Evolutionary conservation across 768 basidiomycete species (phyloP).

Genomic region (Rhizopogon vulgaris): DNA sequence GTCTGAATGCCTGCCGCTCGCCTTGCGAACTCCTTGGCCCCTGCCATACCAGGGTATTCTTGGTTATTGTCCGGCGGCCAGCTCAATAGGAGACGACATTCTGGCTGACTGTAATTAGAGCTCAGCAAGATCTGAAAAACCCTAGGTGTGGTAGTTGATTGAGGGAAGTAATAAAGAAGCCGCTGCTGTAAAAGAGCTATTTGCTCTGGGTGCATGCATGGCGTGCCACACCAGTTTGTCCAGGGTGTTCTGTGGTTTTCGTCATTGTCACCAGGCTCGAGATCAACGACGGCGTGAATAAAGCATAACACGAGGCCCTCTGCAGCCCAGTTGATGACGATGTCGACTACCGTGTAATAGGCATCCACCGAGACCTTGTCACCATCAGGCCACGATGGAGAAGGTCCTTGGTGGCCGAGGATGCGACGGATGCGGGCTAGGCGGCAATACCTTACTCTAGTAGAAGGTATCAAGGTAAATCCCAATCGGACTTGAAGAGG

Average conservation of each 20-base stretch:
- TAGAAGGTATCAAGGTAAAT: conserved; percentile 15
- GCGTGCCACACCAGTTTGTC: conserved; percentile 89
- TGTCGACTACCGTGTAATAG: conserved; percentile 81
- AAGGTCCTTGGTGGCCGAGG: conserved; percentile 61
- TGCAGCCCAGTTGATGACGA: conserved; percentile 87
- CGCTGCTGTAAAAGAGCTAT: conserved; percentile 52
- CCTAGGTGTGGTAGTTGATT: conserved; percentile 44
- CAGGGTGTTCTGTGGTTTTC: conserved; percentile 67
- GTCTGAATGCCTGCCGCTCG: conserved; percentile 63
- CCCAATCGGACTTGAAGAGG: neutral
- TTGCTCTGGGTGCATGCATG: conserved; percentile 51
- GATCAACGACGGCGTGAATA: conserved; percentile 77
- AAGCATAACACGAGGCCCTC: conserved; percentile 86
- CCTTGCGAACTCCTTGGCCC: conserved; percentile 42
- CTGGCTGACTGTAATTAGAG: conserved; percentile 28
- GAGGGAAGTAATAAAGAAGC: conserved; percentile 50
- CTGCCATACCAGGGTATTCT: conserved; percentile 35
- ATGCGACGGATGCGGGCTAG: conserved; percentile 65
- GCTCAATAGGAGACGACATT: conserved; percentile 55
- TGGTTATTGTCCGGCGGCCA: conserved; percentile 66
- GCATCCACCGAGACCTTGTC: conserved; percentile 65
- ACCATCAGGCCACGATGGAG: conserved; percentile 51
- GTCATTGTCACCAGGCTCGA: conserved; percentile 65
- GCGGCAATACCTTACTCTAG: conserved; percentile 74
- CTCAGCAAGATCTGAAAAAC: conserved; percentile 79